These are phyloP conservation scores for Vanderwaltozyma verrucispora DNA, from an alignment of 805 yeast species.

Conservation along the genomic window DNA sequence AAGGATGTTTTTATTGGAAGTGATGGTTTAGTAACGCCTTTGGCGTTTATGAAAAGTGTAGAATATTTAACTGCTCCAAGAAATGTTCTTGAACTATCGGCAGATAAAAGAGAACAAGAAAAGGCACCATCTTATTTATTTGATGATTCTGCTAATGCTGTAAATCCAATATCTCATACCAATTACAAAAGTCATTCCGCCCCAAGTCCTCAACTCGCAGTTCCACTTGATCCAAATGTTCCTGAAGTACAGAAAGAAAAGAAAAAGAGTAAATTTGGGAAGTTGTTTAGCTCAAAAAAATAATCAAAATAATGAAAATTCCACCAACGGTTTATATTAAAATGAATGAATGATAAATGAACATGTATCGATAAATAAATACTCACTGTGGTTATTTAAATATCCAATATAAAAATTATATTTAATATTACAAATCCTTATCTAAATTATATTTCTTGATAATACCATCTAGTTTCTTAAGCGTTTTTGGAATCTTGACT, in stretches of 20 bases:
- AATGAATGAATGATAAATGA: neutral
- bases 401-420: too few relatives aligned
- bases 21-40: conserved; percentile 57
- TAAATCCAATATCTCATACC: conserved; percentile 19
- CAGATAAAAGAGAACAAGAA: conserved; percentile 26
- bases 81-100: conserved; percentile 33
- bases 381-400: too few relatives aligned
- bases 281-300: conserved; percentile 31
- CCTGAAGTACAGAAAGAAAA: conserved; percentile 24
- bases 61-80: conserved; percentile 30
- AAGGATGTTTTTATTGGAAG: conserved; percentile 77
- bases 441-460: conserved; percentile 20
- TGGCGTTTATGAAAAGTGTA: conserved; percentile 30
- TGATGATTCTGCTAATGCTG: conserved; percentile 21
- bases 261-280: conserved; percentile 38
- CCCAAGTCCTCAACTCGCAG: neutral
- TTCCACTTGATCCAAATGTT: neutral
- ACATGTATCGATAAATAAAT: too few relatives aligned
- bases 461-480: conserved; percentile 20
- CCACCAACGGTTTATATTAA: too few relatives aligned
- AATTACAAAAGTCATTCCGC: conserved; percentile 11
- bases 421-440: conserved; percentile 1
- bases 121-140: conserved; percentile 37
- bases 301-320: neutral
- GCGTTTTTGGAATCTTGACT: conserved; percentile 17